A percentile compares a stretch with the other conserved stretches of the same genome.
Evolutionary conservation across 352 stramenopile genomes (phyloP).

Genomic region (Phytopythium chamaehyphon): DNA sequence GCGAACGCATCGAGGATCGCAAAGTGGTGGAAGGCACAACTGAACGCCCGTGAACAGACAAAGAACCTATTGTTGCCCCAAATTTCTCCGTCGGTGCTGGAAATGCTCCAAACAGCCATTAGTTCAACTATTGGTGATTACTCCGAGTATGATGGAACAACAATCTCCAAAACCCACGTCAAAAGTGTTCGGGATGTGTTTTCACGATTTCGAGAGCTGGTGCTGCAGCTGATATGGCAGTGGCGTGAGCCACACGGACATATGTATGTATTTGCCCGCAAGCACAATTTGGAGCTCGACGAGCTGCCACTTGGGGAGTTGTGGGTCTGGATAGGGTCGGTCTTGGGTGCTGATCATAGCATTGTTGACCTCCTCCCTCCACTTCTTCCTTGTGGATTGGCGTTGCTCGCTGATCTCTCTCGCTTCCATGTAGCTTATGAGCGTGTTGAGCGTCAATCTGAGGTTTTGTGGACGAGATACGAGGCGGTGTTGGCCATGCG

Average conservation of each 20-base stretch:
- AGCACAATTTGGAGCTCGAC: constrained; percentile 26
- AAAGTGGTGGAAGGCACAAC: not conserved
- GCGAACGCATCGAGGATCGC: not conserved
- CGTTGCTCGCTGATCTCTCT: constrained; percentile 26
- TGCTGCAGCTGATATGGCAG: constrained; percentile 20
- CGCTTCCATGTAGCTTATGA: constrained; percentile 24
- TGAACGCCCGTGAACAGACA: not conserved
- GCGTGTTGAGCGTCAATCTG: constrained; percentile 18
- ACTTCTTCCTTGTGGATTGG: constrained; percentile 24
- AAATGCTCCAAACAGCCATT: not conserved
- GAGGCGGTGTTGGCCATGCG: constrained; percentile 29
- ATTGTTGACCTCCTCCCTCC: constrained; percentile 31
- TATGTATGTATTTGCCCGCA: constrained; percentile 20
- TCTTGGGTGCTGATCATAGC: constrained; percentile 1
- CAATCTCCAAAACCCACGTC: not conserved
- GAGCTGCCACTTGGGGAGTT: constrained; percentile 22
- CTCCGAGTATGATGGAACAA: not conserved
- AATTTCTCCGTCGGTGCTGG: not conserved
- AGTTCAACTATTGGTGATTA: not conserved
- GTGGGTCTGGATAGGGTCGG: constrained; percentile 18
- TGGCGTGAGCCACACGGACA: constrained; percentile 26
- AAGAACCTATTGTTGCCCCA: not conserved
- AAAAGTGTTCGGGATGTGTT: not conserved
- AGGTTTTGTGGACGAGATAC: constrained; percentile 19
- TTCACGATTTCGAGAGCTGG: constrained; percentile 12